Base-by-base conservation (phyloP, 2,329 filamentous ascomycete species). In the Calonectria pteridis region DNA sequence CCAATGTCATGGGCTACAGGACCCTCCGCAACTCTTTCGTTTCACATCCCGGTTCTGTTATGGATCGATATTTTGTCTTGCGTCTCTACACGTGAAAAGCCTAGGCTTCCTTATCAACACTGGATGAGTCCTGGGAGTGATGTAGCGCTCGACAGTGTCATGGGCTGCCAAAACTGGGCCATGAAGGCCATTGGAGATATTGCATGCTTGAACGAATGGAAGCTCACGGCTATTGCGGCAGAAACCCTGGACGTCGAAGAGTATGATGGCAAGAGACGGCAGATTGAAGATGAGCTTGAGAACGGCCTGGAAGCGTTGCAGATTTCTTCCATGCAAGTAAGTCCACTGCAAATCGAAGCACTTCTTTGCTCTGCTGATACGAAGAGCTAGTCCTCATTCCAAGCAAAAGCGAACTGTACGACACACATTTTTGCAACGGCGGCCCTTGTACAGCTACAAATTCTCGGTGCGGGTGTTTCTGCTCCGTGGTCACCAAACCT, bases 1-100 rank as follows among this genome's bases (percentile, higher is more conserved):
- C 20, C 31, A 46, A 53, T 46, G 35, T 37, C 33, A 16, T 35
- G 26, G 16, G 33, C 29, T 4, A 46, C 49, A 3, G 65, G 65
- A 20, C 29, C 35, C 26, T 29, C 43, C 6, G 65, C 65, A 1
- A n/a, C 65, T 10, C 50, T 67, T 0, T 35, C 65, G 26, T 67
- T 67, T 18, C 65, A 67, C 16, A 14, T 67, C 3, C 65, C 65
- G 6, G 65, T 67, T 5, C 20, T 67, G 10, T 4, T 67, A 2
- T 67, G 65, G 65, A 67, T 67, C 33, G 65, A 67, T n/a, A 23
- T 67, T 23, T 13, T 55, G 33, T 33, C 65, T 10, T 67, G 65
- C 20, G 35, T 67, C 26, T 67, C 49, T 16, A 67, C 65, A 20
- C 50, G 65, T 6, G 49, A 67, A 29, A 43, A 55, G 13, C 65